phyloP scores from a whole-genome alignment of 306 rosid species.

The Cucurbita moschata region DNA sequence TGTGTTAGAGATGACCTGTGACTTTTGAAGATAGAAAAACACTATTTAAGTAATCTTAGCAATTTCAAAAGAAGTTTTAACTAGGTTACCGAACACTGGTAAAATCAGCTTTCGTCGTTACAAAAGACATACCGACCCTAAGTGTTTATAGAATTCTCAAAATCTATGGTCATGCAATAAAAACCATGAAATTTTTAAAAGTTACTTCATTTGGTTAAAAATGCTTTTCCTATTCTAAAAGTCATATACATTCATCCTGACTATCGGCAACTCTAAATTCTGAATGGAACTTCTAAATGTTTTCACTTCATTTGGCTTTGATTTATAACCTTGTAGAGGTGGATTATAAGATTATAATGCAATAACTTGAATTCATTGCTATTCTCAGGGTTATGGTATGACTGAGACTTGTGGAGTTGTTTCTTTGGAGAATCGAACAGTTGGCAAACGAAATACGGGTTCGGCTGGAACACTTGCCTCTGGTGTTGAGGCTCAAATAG shows the following conservation, averaged over 20 bases:
- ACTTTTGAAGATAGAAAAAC: background rate
- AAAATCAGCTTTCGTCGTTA: no score
- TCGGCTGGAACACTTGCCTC: conserved; percentile 58
- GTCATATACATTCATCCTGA: background rate
- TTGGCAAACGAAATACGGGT: conserved; percentile 49
- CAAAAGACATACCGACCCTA: no score
- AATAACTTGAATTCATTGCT: background rate
- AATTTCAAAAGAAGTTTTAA: no score
- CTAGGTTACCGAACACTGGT: background rate
- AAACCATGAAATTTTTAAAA: no score
- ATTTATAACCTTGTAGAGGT: background rate
- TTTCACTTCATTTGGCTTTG: background rate
- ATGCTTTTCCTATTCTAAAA: no score
- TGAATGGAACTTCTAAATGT: background rate
- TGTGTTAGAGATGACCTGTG: background rate
- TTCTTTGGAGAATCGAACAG: conserved; percentile 31
- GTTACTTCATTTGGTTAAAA: no score
- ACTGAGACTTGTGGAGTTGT: conserved; percentile 77
- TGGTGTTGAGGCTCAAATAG: conserved; percentile 66
- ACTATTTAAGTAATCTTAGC: background rate
- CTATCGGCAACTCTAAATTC: background rate
- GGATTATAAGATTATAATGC: background rate
- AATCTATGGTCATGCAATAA: no score
- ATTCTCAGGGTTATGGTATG: conserved; percentile 76
- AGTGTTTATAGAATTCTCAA: no score